These are phyloP conservation scores for carrot (Daucus carota) DNA, from an alignment of 129 eudicot genomes.

Conservation along the genomic window DNA sequence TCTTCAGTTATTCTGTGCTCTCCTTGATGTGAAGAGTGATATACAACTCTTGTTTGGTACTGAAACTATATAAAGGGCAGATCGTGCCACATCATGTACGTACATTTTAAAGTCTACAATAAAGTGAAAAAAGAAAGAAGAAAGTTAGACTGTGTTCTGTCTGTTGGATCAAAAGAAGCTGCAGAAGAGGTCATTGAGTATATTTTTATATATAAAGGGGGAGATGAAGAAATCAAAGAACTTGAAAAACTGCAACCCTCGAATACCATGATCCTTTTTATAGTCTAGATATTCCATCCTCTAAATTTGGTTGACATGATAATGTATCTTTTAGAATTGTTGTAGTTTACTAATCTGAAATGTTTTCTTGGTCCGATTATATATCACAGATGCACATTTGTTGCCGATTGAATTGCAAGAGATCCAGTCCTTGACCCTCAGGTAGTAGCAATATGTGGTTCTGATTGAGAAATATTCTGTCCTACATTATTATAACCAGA, in stretches of 20 bases:
- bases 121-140: background rate
- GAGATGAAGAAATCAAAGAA: background rate
- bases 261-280: background rate
- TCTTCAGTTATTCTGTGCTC: background rate
- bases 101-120: background rate
- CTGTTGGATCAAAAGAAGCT: background rate
- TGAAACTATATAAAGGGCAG: background rate
- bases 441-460: constrained; percentile 31
- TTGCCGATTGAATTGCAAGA: constrained; percentile 86
- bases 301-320: background rate
- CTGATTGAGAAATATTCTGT: constrained; percentile 1
- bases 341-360: background rate
- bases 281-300: background rate
- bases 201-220: background rate
- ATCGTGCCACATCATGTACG: background rate
- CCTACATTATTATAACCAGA: background rate
- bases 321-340: background rate
- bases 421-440: constrained; percentile 65
- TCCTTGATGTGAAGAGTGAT: background rate
- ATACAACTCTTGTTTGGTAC: background rate
- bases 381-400: constrained; percentile 81
- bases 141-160: background rate
- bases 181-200: background rate
- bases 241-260: background rate
- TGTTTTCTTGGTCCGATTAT: constrained; percentile 4